These are phyloP conservation scores for Ramaria sp. DNA, from an alignment of 768 basidiomycete genomes.

Conservation along the genomic window DNA sequence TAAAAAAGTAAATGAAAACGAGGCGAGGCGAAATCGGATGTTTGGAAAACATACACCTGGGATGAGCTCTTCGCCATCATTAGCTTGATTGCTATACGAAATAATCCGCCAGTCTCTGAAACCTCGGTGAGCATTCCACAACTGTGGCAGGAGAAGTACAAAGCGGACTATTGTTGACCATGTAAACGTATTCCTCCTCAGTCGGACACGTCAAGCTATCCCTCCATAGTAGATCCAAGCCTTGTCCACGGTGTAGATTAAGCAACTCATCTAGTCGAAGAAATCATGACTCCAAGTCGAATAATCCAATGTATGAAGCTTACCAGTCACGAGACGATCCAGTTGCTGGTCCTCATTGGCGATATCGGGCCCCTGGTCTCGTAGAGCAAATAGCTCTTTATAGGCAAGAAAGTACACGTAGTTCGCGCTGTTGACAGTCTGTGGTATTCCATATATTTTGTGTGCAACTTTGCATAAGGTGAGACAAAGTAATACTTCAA, in stretches of 20 bases:
- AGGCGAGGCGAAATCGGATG: background rate
- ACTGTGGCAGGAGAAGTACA: conserved; percentile 15
- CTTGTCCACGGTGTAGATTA: conserved; percentile 91
- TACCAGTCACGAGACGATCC: conserved; percentile 67
- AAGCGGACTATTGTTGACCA: conserved; percentile 86
- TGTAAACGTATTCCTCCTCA: conserved; percentile 87
- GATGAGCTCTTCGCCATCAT: conserved; percentile 67
- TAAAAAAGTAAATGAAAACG: background rate
- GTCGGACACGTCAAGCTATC: conserved; percentile 86
- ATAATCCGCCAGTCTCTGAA: conserved; percentile 87
- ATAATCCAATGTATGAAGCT: conserved; percentile 10
- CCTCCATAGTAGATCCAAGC: conserved; percentile 89
- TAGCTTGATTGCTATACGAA: conserved; percentile 85
- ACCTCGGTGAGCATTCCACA: background rate
- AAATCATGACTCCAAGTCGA: background rate
- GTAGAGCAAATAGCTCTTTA: conserved; percentile 64
- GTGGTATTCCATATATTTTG: conserved; percentile 92
- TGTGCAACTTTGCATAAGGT: conserved; percentile 55
- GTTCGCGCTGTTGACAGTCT: conserved; percentile 95
- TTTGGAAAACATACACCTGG: background rate
- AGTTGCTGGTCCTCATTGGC: conserved; percentile 28
- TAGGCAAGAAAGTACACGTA: conserved; percentile 95
- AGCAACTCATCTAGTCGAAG: conserved; percentile 47
- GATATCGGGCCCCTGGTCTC: conserved; percentile 20
- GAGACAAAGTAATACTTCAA: background rate